A percentile compares a stretch with the other conserved stretches of the same genome.
These are phyloP conservation scores for Aristolochia fimbriata DNA, from an alignment of 164 flowering plant species.

Conservation along the genomic window DNA sequence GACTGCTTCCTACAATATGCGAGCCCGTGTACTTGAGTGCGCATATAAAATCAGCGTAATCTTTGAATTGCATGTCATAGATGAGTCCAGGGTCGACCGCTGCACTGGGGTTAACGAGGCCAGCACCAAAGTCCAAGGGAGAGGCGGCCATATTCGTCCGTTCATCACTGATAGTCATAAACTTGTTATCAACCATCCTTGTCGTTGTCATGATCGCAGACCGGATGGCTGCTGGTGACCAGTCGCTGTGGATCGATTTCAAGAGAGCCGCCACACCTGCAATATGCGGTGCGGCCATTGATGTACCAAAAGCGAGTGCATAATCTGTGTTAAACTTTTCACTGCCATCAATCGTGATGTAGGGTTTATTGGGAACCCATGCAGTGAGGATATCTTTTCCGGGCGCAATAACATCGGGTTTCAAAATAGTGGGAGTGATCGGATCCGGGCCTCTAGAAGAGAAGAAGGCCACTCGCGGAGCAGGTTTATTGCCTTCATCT, in stretches of 20 bases:
- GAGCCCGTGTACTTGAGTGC: slow-evolving; percentile 26
- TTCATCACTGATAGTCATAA: slow-evolving; percentile 7
- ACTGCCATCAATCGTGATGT: background rate
- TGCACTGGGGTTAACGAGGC: slow-evolving; percentile 30
- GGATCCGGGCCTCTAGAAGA: slow-evolving; percentile 27
- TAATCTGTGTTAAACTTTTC: slow-evolving; percentile 13
- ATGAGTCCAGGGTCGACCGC: slow-evolving; percentile 38
- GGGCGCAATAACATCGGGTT: slow-evolving; percentile 24
- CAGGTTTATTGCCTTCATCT: slow-evolving; percentile 24
- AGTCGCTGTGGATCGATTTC: slow-evolving; percentile 26
- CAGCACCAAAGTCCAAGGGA: slow-evolving; percentile 32
- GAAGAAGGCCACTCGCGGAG: slow-evolving; percentile 44
- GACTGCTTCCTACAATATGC: slow-evolving; percentile 17
- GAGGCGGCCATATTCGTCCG: slow-evolving; percentile 7
- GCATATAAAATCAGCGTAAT: slow-evolving; percentile 32
- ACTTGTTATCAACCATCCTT: slow-evolving; percentile 11
- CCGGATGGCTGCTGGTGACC: slow-evolving; percentile 34
- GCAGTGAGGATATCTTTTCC: slow-evolving; percentile 35
- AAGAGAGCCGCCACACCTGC: slow-evolving; percentile 28
- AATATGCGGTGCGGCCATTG: slow-evolving; percentile 31
- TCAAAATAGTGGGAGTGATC: slow-evolving; percentile 4
- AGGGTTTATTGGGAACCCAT: slow-evolving; percentile 12
- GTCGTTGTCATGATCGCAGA: slow-evolving; percentile 33
- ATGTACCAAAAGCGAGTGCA: slow-evolving; percentile 23
- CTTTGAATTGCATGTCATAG: slow-evolving; percentile 22